Percentiles rank a stretch among this genome's conserved stretches.
phyloP scores from a whole-genome alignment of 2,329 filamentous ascomycete genomes.

The Colletotrichum truncatum region DNA sequence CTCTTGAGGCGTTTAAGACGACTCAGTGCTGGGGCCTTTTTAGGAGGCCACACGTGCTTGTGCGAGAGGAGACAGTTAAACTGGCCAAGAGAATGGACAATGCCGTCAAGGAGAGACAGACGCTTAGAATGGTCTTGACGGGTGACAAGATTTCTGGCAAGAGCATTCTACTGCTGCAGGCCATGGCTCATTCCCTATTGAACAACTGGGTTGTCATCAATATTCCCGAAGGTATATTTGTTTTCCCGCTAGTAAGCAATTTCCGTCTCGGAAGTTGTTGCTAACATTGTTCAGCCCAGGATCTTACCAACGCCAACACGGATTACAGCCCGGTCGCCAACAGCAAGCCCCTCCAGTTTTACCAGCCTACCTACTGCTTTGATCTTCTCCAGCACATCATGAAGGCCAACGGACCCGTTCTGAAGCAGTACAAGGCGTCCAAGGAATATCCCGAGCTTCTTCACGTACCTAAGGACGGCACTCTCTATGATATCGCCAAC shows the following conservation, averaged over 20 bases:
- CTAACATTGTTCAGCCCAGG: constrained; percentile 68
- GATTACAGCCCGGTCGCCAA: constrained; percentile 78
- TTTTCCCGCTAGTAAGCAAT: too few relatives aligned
- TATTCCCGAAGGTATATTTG: constrained; percentile 81
- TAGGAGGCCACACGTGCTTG: constrained; percentile 79
- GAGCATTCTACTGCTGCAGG: constrained; percentile 86
- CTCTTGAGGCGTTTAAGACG: constrained; percentile 90
- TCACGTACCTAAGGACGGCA: constrained; percentile 68
- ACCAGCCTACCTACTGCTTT: constrained; percentile 81
- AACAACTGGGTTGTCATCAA: constrained; percentile 91
- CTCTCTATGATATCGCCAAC: constrained; percentile 74
- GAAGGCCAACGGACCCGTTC: constrained; percentile 74
- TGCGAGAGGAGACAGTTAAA: constrained; percentile 81
- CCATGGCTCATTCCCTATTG: constrained; percentile 81
- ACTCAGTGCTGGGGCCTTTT: constrained; percentile 91
- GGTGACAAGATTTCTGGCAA: constrained; percentile 84
- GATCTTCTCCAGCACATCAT: constrained; percentile 77
- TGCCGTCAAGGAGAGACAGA: constrained; percentile 62
- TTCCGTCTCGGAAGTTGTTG: too few relatives aligned
- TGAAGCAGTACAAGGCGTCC: constrained; percentile 60
- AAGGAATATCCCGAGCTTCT: constrained; percentile 60
- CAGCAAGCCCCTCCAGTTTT: constrained; percentile 69
- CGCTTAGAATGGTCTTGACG: constrained; percentile 72
- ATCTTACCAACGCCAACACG: constrained; percentile 81
- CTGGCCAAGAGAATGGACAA: constrained; percentile 71